These are phyloP conservation scores for Mycena leptocephala DNA, from an alignment of 768 basidiomycete species.

Conservation along the genomic window DNA sequence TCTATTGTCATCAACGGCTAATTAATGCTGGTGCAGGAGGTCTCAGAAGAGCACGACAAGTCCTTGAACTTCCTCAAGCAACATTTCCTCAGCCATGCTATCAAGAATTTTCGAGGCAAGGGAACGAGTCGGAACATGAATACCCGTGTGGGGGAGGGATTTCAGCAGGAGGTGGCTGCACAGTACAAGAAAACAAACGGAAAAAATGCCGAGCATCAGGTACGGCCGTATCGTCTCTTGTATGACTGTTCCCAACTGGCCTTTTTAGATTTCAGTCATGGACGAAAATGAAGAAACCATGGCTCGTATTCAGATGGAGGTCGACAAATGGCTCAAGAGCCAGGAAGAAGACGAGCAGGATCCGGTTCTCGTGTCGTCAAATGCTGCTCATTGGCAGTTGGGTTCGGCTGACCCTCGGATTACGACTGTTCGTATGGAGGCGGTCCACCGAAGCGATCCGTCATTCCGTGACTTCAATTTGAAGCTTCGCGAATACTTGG, in stretches of 20 bases:
- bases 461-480: neutral
- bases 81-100: slow-evolving; percentile 10
- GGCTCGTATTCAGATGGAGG: slow-evolving; percentile 15
- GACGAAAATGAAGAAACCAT: slow-evolving; percentile 27
- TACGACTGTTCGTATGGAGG: neutral
- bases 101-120: neutral
- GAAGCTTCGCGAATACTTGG: neutral
- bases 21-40: neutral
- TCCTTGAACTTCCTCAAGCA: slow-evolving; percentile 17
- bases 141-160: slow-evolving; percentile 17
- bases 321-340: neutral
- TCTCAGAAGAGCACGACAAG: neutral
- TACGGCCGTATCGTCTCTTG: neutral
- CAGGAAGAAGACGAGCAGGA: neutral
- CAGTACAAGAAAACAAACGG: slow-evolving; percentile 15
- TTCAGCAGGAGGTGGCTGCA: slow-evolving; percentile 15
- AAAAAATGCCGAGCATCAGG: slow-evolving; percentile 21
- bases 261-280: slow-evolving; percentile 11
- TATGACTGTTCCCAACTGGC: no score
- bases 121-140: slow-evolving; percentile 16
- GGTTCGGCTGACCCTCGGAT: neutral
- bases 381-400: neutral
- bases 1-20: neutral
- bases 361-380: neutral
- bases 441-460: neutral